phyloP scores from a whole-genome alignment of 1,284 basidiomycete species.

The Microbotryum violaceum region DNA sequence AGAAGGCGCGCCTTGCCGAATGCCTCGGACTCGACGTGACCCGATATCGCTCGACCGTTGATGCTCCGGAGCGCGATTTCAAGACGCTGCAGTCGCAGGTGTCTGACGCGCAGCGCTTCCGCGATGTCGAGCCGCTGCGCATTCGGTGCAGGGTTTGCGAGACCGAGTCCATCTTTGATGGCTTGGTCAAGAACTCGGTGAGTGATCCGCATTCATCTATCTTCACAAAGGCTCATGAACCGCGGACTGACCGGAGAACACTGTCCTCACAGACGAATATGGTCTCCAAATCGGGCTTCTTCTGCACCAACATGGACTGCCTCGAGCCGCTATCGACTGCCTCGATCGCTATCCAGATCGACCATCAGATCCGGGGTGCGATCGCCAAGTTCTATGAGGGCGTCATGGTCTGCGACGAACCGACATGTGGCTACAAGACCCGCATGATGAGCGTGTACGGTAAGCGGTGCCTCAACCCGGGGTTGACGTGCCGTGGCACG shows the following conservation, averaged over 20 bases:
- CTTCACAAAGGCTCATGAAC: slow-evolving; percentile 23
- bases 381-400: slow-evolving; percentile 81
- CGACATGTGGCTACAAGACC: slow-evolving; percentile 73
- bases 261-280: slow-evolving; percentile 34
- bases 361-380: slow-evolving; percentile 68
- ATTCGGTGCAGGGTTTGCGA: slow-evolving; percentile 69
- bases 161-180: slow-evolving; percentile 55
- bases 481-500: slow-evolving; percentile 55
- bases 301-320: slow-evolving; percentile 51
- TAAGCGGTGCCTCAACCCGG: slow-evolving; percentile 58
- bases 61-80: slow-evolving; percentile 62
- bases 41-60: slow-evolving; percentile 53
- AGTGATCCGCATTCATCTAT: slow-evolving; percentile 47
- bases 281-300: slow-evolving; percentile 47
- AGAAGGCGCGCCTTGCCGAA: slow-evolving; percentile 81
- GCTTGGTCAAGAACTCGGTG: slow-evolving; percentile 60
- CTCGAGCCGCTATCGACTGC: slow-evolving; percentile 49
- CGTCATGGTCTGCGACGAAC: slow-evolving; percentile 80
- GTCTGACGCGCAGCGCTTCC: slow-evolving; percentile 79
- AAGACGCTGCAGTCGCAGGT: slow-evolving; percentile 81
- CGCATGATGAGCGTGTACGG: slow-evolving; percentile 89
- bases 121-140: slow-evolving; percentile 59
- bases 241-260: not conserved
- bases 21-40: slow-evolving; percentile 87
- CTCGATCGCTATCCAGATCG: slow-evolving; percentile 74